These are phyloP conservation scores for Sphaerulina musiva DNA, from an alignment of 2,329 filamentous ascomycete species.

Conservation along the genomic window DNA sequence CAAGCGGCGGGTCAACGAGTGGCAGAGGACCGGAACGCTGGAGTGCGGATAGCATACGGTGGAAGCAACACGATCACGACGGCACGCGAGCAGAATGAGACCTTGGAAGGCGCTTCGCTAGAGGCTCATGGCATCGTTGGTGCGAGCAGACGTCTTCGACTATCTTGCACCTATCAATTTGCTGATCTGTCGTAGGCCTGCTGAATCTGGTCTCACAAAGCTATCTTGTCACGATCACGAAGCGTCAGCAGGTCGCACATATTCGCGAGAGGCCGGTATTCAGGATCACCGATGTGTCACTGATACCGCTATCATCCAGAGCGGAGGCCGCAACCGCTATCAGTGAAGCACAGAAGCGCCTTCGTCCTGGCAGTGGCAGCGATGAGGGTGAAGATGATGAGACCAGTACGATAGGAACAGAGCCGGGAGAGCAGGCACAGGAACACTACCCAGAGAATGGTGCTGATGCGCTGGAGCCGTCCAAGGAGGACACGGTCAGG, in stretches of 20 bases:
- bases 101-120: slow-evolving; percentile 36
- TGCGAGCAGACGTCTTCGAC: slow-evolving; percentile 31
- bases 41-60: slow-evolving; percentile 16
- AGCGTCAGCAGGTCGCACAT: slow-evolving; percentile 80
- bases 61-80: slow-evolving; percentile 49
- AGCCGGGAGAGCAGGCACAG: slow-evolving; percentile 21
- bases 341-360: slow-evolving; percentile 29
- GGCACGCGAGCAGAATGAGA: slow-evolving; percentile 34
- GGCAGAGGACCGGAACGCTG: slow-evolving; percentile 11
- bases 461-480: slow-evolving; percentile 29
- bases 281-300: slow-evolving; percentile 76
- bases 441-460: slow-evolving; percentile 16
- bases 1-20: slow-evolving; percentile 58
- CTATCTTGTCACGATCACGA: slow-evolving; percentile 81
- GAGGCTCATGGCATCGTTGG: slow-evolving; percentile 52
- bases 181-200: slow-evolving; percentile 55
- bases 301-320: slow-evolving; percentile 80
- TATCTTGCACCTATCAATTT: neutral
- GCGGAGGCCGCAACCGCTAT: slow-evolving; percentile 37
- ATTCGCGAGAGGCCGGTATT: slow-evolving; percentile 78
- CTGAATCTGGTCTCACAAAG: slow-evolving; percentile 73
- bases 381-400: slow-evolving; percentile 27
- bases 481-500: slow-evolving; percentile 31
- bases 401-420: slow-evolving; percentile 31
- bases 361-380: slow-evolving; percentile 15